Percentiles rank a stretch among this genome's conserved stretches.
These are phyloP conservation scores for Vigna nakashimae DNA, from an alignment of 306 rosid species.

Conservation along the genomic window DNA sequence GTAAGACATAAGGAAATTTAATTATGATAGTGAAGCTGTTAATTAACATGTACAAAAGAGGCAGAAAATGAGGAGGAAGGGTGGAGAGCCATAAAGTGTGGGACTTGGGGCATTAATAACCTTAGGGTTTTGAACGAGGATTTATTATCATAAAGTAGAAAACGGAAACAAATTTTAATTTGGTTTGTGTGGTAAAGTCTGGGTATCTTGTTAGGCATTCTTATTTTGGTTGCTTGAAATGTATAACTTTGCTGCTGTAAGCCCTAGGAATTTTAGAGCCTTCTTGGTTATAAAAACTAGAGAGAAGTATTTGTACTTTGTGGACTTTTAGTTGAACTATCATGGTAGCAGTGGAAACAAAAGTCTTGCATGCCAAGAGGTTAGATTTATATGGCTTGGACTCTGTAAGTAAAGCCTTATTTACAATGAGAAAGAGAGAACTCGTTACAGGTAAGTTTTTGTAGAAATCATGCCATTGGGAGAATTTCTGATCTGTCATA, in stretches of 20 bases:
- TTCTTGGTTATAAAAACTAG: conserved; percentile 19
- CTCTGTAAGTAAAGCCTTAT: conserved; percentile 24
- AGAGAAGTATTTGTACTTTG: conserved; percentile 11
- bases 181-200: conserved; percentile 25
- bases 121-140: background rate
- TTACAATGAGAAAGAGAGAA: conserved; percentile 21
- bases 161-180: conserved; percentile 4
- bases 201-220: conserved; percentile 27
- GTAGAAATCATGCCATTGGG: conserved; percentile 13
- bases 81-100: background rate
- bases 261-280: conserved; percentile 23
- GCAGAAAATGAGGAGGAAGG: conserved; percentile 8
- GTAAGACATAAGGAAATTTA: conserved; percentile 1
- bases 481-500: conserved; percentile 8
- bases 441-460: background rate
- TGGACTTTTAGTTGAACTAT: conserved; percentile 4
- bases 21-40: background rate
- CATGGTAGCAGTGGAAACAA: background rate
- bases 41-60: conserved; percentile 1
- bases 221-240: conserved; percentile 30
- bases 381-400: conserved; percentile 29
- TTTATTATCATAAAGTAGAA: conserved; percentile 9
- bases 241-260: conserved; percentile 16
- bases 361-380: background rate
- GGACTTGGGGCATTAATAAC: conserved; percentile 1